Base-by-base conservation (phyloP, 2,329 filamentous ascomycete genomes). In the Pseudopithomyces chartarum region DNA sequence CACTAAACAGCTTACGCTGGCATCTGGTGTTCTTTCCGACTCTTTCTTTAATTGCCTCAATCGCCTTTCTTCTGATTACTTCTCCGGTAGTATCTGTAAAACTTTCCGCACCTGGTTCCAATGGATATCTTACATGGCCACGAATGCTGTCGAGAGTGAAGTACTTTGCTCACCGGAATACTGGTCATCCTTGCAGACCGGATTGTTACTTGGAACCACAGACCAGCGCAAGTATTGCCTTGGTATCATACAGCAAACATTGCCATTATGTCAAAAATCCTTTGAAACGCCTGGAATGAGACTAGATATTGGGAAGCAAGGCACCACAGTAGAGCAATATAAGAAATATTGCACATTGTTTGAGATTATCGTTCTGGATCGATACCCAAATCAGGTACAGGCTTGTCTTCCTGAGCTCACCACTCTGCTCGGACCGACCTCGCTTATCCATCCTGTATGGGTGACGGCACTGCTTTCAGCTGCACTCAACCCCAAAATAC, bases 381-480 rank as follows among this genome's bases (percentile, higher is more conserved):
- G 80, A 22, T 83, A 82, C 57, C 61, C 78, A 40, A 82, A 82
- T 55, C 80, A 82, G 56, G 76, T 81, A 2, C 64, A 79, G 34
- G 80, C 78, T 20, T 80, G 78, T 49, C 68, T 81, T 29, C 64
- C 70, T 17, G 79, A 81, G 51, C 64, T 82, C 12, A 73, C 77
- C 17, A 66, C 64, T 7, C 59, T 82, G 1, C 68, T 77, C 33
- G 73, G 73, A 0, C 47, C 69, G 6, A 51, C 63, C 2, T 78
- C 76, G 5, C 55, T 68, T 0, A 70, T 81, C 2, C 71, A 75
- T 43, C 56, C 72, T 0, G 68, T 70, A 0, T 81, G 80, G 78
- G 65, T 78, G 10, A 78, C 75, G 7, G 74, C 74, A 3, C 59
- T 82, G 2, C 71, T 82, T 2, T 70, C 73, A 3, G 72, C 78